Base-by-base conservation (phyloP, 176 grass and related monocot genomes). In the Raddia distichophylla region DNA sequence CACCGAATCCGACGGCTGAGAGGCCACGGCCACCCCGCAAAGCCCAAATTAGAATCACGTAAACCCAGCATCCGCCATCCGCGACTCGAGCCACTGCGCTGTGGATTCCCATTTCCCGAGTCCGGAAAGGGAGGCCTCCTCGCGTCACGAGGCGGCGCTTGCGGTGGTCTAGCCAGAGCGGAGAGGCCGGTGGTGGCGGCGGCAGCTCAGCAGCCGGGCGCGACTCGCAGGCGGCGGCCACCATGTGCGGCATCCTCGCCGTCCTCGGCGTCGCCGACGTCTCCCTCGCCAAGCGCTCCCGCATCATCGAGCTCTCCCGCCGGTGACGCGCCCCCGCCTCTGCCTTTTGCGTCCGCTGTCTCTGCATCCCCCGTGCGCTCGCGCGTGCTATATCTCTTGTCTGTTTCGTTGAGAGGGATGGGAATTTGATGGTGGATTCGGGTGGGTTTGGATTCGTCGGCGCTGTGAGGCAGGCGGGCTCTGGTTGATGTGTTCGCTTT, bases 211-310 rank as follows among this genome's bases (percentile, higher is more conserved):
- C 11, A 0, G 2, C 49, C 10, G 11, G 51, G 12, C 52, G 14
- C 14, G 3, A 17, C 35, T 45, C 47, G 53, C 60, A 32, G 51
- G 42, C 49, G 51, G 58, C 71, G 54, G 62, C 16, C 34, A 82
- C 94, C 88, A 98, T 98, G 95, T 95, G 95, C 73, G 95, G 95
- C 83, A 98, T 98, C 86, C 90, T 99, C 80, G 91, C 96, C 10
- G 93, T 99, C 37, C 89, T 99, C 82, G 89, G 93, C 70, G 88
- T 94, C 93, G 89, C 87, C 76, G 93, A 93, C 45, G 78, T 88
- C 86, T 93, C 96, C 61, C 93, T 93, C 69, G 79, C 91, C 77
- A 95, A 85, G 89, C 89, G 91, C 76, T 85, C 96, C 11, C 93
- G 91, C 81, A 93, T 99, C 91, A 93, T 99, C 77, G 91, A 99